A percentile compares a stretch with the other conserved stretches of the same genome.
Evolutionary conservation across 257 asterid genomes (phyloP).

Genomic region (Solanum chaucha): DNA sequence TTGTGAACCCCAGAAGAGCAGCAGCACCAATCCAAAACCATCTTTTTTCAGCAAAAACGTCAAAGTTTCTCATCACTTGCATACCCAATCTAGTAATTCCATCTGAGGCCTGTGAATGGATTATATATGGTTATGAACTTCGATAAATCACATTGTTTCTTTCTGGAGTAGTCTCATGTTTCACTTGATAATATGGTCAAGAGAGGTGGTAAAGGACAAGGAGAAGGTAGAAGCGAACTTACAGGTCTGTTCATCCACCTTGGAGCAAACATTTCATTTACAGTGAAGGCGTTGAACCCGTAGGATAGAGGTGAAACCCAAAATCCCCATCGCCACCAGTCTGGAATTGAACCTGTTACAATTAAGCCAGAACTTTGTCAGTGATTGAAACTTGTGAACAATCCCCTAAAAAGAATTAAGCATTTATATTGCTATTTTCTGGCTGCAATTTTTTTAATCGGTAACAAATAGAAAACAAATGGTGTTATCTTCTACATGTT

Average conservation of each 20-base stretch:
- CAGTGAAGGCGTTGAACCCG: constrained; percentile 38
- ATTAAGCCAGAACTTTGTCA: constrained; percentile 1
- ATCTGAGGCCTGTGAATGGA: constrained; percentile 25
- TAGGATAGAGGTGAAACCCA: constrained; percentile 61
- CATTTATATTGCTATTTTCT: not conserved
- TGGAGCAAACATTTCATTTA: constrained; percentile 53
- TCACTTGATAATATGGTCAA: not conserved
- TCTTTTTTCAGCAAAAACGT: constrained; percentile 26
- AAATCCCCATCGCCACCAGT: constrained; percentile 67
- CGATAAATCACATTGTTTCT: not conserved
- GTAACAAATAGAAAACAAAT: not conserved
- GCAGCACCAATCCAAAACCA: constrained; percentile 67
- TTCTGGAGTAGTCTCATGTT: not conserved
- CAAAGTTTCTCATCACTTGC: constrained; percentile 27
- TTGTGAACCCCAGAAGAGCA: constrained; percentile 37
- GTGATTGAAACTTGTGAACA: not conserved
- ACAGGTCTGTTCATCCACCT: constrained; percentile 46
- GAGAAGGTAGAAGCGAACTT: not conserved
- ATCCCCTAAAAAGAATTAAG: not conserved
- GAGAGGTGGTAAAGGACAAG: not conserved
- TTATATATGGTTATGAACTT: not conserved
- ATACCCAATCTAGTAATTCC: constrained; percentile 28
- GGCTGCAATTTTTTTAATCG: not conserved
- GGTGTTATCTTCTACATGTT: not conserved
- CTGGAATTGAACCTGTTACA: constrained; percentile 37